Conservation (phyloP, 1,284 basidiomycete genomes). For the Heterobasidion occidentale region DNA sequence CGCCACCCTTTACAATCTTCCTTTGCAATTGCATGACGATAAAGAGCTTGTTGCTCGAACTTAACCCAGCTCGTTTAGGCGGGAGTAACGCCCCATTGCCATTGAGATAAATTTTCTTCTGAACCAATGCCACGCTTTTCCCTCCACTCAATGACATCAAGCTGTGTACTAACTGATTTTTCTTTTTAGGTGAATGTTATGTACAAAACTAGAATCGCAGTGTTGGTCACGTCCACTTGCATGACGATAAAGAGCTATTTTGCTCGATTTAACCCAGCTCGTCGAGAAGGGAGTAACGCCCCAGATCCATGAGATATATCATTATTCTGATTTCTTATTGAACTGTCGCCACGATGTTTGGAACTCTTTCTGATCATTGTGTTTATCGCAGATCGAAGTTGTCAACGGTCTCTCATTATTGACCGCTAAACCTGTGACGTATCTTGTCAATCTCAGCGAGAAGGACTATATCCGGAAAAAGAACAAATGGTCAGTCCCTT, state of each 20-base stretch:
- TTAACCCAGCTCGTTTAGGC: constrained; percentile 39
- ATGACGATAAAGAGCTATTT: constrained; percentile 59
- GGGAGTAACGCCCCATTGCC: constrained; percentile 15
- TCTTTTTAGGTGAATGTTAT: constrained; percentile 12
- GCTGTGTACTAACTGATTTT: constrained; percentile 1
- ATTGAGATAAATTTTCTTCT: constrained; percentile 48
- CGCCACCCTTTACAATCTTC: neutral
- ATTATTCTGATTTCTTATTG: constrained; percentile 24
- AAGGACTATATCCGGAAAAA: constrained; percentile 95
- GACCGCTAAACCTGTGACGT: constrained; percentile 96
- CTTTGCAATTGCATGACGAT: constrained; percentile 37
- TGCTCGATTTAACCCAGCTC: constrained; percentile 54
- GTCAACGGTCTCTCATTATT: constrained; percentile 90
- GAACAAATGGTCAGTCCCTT: constrained; percentile 85
- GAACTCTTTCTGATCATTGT: neutral
- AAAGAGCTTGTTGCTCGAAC: constrained; percentile 52
- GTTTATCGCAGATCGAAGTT: constrained; percentile 73
- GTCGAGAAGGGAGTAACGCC: constrained; percentile 6
- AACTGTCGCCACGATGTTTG: neutral
- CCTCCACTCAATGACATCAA: too few relatives aligned
- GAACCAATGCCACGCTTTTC: too few relatives aligned
- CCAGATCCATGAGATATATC: constrained; percentile 49
- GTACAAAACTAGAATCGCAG: neutral
- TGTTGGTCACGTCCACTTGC: constrained; percentile 2
- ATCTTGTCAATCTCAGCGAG: constrained; percentile 97